Base-by-base conservation (phyloP, 2,329 filamentous ascomycete genomes). In the Trichoderma hamatum region DNA sequence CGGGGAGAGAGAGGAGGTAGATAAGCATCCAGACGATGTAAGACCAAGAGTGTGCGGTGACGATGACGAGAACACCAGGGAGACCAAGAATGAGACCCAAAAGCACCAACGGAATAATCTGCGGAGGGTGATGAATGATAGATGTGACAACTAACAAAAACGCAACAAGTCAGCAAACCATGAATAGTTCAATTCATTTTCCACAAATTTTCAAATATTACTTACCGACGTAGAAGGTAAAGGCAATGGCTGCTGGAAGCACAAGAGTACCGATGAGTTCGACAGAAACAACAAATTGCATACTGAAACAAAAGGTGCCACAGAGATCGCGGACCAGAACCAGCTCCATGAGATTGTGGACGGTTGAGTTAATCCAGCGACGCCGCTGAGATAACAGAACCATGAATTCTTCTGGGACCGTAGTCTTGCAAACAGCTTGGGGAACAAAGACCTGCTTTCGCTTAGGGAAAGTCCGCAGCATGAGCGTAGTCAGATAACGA, bases 221-320 rank as follows among this genome's bases (percentile, higher is more conserved):
- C 91, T 87, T 88, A 94, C 92, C 89, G 76, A 99, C 90, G 81
- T 99, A 99, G 78, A 98, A 89, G 24, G 96, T 99, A 80, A 99
- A 99, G 3, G 92, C 91, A 78, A 99, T 98, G 73, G 96, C 96
- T 58, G 96, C 96, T 2, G 96, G 96, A 26, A 99, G 86, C 13
- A 99, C 96, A 66, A 99, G 85, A 1, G 96, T 99, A 75, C 96
- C 96, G 67, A 98, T 87, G 67, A 99, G 85, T 82, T 99, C 96
- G 76, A 99, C 92, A 78, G 94, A 97, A 72, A 99, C 91, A 72
- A 99, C 91, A 78, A 99, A 99, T 82, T 99, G 96, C 96, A 99
- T 99, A 80, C 93, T 97, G 85, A 99, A 99, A 85, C 96, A 99
- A 84, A 99, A 99, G 3, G 96, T 99, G 73, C 96, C 96, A 78